Evolutionary conservation across 306 rosid species (phyloP), one percentile per base, ranked within the genome.

Genomic region (Prunus salicina): DNA sequence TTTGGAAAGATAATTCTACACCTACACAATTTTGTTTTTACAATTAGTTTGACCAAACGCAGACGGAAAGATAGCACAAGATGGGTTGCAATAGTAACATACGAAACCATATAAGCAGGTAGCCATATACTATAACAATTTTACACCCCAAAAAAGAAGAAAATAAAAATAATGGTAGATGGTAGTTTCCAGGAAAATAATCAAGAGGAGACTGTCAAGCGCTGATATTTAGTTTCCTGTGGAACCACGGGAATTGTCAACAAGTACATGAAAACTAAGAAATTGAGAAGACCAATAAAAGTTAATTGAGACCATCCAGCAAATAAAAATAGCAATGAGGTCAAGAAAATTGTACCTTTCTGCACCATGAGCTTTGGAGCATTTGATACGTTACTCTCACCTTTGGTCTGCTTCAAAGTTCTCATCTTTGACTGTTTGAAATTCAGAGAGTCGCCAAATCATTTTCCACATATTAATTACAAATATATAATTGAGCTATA

Each of bases 381-480:
- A 55, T 72, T 55, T 55, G 66, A 72, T 0, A 71, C 64, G 64
- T 53, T 51, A 11, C 50, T 41, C 24, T 68, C 32, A 30, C 32
- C 52, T 55, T 25, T 72, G 76, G 47, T 72, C 66, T 46, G 13
- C 24, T 20, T 41, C 76, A 72, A 72, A 22, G 7, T 57, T 2
- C 28, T 20, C 56, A 72, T 57, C 67, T 57, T 57, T 72, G 67
- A 57, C 76, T 2, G 41, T 57, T 16, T 38, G 67, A 72, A 38
- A 38, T 13, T 43, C 25, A 14, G 49, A 8, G 20, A 14, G 20
- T 10, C 12, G 3, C 13, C 64, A 7, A 55, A 71, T 41, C 52
- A 10, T 43, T 43, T 73, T 73, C 45, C 22, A 15, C 67, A 14
- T 46, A 8, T 14, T 68, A 41, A 18, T 22, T 57, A 24, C n/a